These are phyloP conservation scores for Teratosphaeriaceae sp. DNA, from an alignment of 2,329 filamentous ascomycete species.

Conservation along the genomic window DNA sequence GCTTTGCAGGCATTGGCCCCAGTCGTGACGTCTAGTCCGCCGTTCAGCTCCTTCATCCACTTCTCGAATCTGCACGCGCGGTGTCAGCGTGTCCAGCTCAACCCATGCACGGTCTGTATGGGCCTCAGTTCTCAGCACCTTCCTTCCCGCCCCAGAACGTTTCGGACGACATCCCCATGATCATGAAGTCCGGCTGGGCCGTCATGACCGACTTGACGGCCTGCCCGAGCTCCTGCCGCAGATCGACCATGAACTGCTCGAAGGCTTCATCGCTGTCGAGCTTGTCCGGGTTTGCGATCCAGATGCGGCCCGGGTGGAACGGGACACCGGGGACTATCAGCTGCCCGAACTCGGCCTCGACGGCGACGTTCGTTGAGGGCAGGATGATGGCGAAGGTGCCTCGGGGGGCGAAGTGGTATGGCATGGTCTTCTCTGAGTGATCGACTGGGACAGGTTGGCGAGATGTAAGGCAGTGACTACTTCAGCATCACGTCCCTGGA, in stretches of 20 bases:
- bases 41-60: slow-evolving; percentile 8
- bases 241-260: slow-evolving; percentile 7
- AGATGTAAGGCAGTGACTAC: too few species aligned
- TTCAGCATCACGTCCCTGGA: too few species aligned
- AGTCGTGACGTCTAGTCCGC: slow-evolving; percentile 9
- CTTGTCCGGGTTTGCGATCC: slow-evolving; percentile 7
- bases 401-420: background rate
- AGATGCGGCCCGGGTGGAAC: slow-evolving; percentile 9
- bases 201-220: slow-evolving; percentile 9
- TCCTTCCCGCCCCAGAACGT: slow-evolving; percentile 11
- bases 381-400: background rate
- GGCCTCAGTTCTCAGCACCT: slow-evolving; percentile 2
- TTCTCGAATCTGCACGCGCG: too few species aligned
- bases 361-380: slow-evolving; percentile 10
- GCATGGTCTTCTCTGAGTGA: too few species aligned
- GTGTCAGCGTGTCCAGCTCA: too few species aligned
- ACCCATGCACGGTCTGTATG: too few species aligned
- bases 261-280: slow-evolving; percentile 9
- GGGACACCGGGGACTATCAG: slow-evolving; percentile 6
- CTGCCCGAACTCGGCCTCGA: slow-evolving; percentile 9
- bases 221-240: slow-evolving; percentile 5
- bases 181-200: slow-evolving; percentile 7
- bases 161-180: slow-evolving; percentile 11
- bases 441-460: too few species aligned
- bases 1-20: slow-evolving; percentile 8